A percentile compares a stretch with the other conserved stretches of the same genome.
These are phyloP conservation scores for Dovyalis caffra DNA, from an alignment of 345 rosid genomes.

Conservation along the genomic window DNA sequence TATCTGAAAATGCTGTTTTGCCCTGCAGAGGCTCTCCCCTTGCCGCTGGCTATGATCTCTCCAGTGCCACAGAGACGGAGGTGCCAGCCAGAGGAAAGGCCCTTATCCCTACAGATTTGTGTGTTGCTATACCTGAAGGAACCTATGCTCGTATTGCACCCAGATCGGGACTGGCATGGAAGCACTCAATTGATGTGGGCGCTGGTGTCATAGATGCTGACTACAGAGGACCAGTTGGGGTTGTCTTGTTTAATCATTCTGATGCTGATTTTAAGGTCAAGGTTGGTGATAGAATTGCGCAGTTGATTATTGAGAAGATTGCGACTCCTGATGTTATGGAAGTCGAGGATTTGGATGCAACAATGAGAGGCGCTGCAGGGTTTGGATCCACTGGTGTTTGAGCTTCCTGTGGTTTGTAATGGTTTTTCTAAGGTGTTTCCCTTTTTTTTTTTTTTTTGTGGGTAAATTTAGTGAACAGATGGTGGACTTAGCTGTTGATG, in stretches of 20 bases:
- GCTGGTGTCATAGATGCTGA: too few relatives aligned
- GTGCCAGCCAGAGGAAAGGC: constrained; percentile 89
- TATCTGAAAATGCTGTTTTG: too few relatives aligned
- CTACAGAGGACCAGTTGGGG: too few relatives aligned
- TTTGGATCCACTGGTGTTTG: constrained; percentile 84
- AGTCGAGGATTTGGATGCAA: constrained; percentile 67
- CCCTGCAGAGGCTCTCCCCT: too few relatives aligned
- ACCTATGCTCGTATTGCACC: constrained; percentile 67
- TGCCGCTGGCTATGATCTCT: too few relatives aligned
- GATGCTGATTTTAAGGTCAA: constrained; percentile 67
- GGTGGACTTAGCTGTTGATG: neutral
- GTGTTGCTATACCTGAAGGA: constrained; percentile 66
- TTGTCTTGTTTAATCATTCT: constrained; percentile 37
- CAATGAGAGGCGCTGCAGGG: constrained; percentile 73
- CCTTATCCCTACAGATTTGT: constrained; percentile 70
- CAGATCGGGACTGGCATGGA: too few relatives aligned
- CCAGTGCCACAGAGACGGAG: constrained; percentile 40
- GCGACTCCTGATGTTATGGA: too few relatives aligned
- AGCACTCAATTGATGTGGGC: too few relatives aligned
- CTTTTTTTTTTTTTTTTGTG: neutral
- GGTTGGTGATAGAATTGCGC: constrained; percentile 66
- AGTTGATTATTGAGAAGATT: constrained; percentile 72
- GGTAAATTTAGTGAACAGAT: constrained; percentile 6
- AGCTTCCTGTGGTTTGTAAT: neutral
- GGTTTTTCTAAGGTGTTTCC: accelerated